Evolutionary conservation across 169 alveolate species (phyloP).

Genomic region (Pseudocohnilembus persalinus): DNA sequence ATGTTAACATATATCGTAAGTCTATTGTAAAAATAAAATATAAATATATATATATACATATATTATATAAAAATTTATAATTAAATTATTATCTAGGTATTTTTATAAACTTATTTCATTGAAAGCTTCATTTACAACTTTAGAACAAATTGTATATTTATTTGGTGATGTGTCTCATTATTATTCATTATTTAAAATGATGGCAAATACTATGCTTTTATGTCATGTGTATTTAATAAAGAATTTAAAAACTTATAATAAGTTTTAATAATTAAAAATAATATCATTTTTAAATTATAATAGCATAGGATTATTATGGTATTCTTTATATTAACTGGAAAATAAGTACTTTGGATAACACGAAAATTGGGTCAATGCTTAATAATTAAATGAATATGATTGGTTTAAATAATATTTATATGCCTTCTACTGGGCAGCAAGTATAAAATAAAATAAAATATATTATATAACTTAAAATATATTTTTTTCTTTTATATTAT

Average conservation of each 20-base stretch:
- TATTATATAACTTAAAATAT: too few species aligned
- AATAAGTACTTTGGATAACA: background rate
- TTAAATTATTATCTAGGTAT: background rate
- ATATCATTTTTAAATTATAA: too few species aligned
- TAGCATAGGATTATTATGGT: background rate
- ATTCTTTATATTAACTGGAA: background rate
- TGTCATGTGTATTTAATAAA: background rate
- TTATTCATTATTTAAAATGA: background rate
- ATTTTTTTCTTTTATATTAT: too few species aligned
- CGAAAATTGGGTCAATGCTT: background rate
- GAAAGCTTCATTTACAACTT: background rate
- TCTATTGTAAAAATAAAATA: background rate
- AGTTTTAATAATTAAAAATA: too few species aligned
- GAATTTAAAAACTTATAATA: too few species aligned
- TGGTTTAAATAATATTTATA: background rate
- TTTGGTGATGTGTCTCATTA: background rate
- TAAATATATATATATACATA: too few species aligned
- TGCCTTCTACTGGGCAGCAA: background rate
- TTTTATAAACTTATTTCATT: background rate
- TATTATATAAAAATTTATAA: too few species aligned
- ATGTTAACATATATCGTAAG: background rate
- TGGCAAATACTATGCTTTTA: background rate
- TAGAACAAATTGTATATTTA: background rate
- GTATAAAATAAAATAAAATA: too few species aligned
- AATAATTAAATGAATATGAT: background rate